These are phyloP conservation scores for Penicillium salamii DNA, from an alignment of 495 filamentous ascomycete genomes.

Conservation along the genomic window DNA sequence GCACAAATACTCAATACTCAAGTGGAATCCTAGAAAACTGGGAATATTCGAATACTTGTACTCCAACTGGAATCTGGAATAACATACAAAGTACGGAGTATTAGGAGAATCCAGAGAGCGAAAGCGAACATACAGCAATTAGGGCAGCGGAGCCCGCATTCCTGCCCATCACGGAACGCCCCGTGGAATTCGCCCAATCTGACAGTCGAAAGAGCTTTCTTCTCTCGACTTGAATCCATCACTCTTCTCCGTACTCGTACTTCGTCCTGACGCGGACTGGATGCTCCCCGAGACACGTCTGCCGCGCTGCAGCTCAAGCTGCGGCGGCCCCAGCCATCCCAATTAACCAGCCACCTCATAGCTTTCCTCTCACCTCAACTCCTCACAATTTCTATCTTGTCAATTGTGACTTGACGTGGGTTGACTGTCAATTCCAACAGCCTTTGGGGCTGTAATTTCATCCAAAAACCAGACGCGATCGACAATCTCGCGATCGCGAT, in stretches of 20 bases:
- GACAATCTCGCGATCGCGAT: slow-evolving; percentile 13
- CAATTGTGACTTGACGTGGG: slow-evolving; percentile 6
- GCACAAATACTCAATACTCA: no score
- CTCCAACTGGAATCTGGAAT: no score
- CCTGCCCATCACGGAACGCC: neutral
- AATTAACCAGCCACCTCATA: slow-evolving; percentile 34
- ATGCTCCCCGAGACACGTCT: slow-evolving; percentile 26
- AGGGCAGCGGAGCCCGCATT: neutral
- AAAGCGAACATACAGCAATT: neutral
- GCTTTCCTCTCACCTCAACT: slow-evolving; percentile 1
- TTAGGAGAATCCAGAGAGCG: no score
- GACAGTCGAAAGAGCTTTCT: neutral
- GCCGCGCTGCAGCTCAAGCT: slow-evolving; percentile 24
- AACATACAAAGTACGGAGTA: no score
- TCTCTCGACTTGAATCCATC: neutral
- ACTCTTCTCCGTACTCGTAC: neutral
- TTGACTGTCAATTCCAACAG: slow-evolving; percentile 6
- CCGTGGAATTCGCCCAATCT: neutral
- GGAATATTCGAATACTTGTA: no score
- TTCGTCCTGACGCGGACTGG: no score
- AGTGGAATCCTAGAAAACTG: no score
- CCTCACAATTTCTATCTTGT: slow-evolving; percentile 1
- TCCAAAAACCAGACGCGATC: neutral
- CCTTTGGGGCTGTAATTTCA: slow-evolving; percentile 1
- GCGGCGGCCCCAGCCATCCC: slow-evolving; percentile 29